Percentiles rank a stretch among this genome's conserved stretches.
These are phyloP conservation scores for Pelargonium fulgidum DNA, from an alignment of 441 rosid species.

Conservation along the genomic window DNA sequence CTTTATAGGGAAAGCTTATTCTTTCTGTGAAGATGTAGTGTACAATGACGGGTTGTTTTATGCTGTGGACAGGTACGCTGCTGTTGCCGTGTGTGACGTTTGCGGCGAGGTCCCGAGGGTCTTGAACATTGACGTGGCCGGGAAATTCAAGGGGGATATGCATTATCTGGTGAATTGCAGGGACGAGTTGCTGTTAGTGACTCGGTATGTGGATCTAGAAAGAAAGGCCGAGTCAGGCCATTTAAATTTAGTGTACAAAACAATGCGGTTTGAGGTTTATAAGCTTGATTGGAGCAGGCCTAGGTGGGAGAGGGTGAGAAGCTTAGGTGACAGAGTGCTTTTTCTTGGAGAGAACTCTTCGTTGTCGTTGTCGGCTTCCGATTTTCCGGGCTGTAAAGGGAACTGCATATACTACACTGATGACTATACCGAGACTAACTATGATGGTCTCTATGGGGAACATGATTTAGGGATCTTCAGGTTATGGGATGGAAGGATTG, in stretches of 20 bases:
- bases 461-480: slow-evolving; percentile 52
- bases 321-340: slow-evolving; percentile 35
- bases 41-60: slow-evolving; percentile 37
- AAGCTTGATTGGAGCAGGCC: slow-evolving; percentile 29
- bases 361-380: slow-evolving; percentile 34
- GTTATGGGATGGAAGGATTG: slow-evolving; percentile 34
- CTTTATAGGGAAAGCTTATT: slow-evolving; percentile 25
- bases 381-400: slow-evolving; percentile 45
- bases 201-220: slow-evolving; percentile 34
- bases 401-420: slow-evolving; percentile 47
- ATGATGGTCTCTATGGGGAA: slow-evolving; percentile 34
- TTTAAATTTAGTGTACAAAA: slow-evolving; percentile 27
- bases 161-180: slow-evolving; percentile 46
- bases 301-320: slow-evolving; percentile 33
- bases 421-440: slow-evolving; percentile 42
- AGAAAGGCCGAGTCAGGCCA: slow-evolving; percentile 24
- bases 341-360: slow-evolving; percentile 50
- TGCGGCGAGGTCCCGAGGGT: slow-evolving; percentile 24
- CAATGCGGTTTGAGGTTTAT: slow-evolving; percentile 35
- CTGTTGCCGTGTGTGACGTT: slow-evolving; percentile 35
- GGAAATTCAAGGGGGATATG: slow-evolving; percentile 39
- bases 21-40: slow-evolving; percentile 41
- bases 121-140: slow-evolving; percentile 26
- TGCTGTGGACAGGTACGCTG: slow-evolving; percentile 38
- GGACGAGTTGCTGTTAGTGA: slow-evolving; percentile 40